Conservation (phyloP, 805 yeast species). For the Wickerhamiella azyma region DNA sequence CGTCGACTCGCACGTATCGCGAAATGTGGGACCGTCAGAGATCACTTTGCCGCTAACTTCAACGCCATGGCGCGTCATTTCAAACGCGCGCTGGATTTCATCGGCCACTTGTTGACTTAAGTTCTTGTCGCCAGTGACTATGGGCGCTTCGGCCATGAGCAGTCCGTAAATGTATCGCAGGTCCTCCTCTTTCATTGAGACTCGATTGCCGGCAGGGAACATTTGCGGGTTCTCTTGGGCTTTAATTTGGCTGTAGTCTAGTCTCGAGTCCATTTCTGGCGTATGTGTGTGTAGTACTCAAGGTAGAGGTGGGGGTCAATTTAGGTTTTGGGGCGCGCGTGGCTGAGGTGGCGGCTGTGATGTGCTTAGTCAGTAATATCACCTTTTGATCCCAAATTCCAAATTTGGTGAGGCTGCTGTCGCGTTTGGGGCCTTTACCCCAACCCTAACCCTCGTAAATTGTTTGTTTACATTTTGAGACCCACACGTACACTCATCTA, state of each 20-base stretch:
- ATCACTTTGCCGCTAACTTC: constrained; percentile 41
- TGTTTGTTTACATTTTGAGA: neutral
- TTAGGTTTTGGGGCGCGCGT: too few species aligned
- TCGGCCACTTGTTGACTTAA: constrained; percentile 30
- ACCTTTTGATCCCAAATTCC: too few species aligned
- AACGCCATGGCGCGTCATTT: constrained; percentile 40
- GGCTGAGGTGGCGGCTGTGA: too few species aligned
- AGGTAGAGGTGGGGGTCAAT: too few species aligned
- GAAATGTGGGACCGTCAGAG: constrained; percentile 12
- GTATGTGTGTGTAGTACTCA: neutral
- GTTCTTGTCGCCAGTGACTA: constrained; percentile 7
- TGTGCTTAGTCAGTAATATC: too few species aligned
- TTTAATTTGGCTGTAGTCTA: neutral
- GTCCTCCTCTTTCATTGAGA: constrained; percentile 41
- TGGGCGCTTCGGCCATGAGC: constrained; percentile 30
- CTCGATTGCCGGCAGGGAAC: constrained; percentile 18
- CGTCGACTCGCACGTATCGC: constrained; percentile 15
- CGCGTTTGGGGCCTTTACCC: neutral
- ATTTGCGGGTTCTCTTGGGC: neutral
- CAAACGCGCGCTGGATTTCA: constrained; percentile 38
- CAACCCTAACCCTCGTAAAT: neutral
- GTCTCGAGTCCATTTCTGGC: neutral
- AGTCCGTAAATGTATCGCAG: constrained; percentile 36
- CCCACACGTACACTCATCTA: neutral
- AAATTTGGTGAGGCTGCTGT: neutral